Conservation (phyloP, 164 flowering plant species). For the Macadamia integrifolia region DNA sequence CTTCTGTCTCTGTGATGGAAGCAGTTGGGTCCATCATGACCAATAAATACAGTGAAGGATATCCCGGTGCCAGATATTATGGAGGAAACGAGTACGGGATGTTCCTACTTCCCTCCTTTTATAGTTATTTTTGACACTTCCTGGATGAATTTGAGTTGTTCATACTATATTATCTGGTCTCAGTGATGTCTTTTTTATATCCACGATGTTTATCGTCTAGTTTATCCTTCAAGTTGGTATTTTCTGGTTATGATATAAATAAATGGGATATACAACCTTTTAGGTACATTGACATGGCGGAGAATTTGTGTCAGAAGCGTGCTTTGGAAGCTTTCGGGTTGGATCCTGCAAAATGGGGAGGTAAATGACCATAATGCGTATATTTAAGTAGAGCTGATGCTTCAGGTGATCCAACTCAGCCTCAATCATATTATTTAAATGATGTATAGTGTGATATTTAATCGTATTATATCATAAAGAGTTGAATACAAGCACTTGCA, state of each 20-base stretch:
- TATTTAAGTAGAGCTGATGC: neutral
- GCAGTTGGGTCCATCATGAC: constrained; percentile 99
- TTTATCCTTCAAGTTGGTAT: neutral
- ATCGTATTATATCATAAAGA: no score
- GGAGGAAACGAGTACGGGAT: constrained; percentile 94
- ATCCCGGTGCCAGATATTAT: constrained; percentile 99
- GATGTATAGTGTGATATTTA: neutral
- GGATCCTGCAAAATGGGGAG: constrained; percentile 99
- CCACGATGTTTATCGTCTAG: neutral
- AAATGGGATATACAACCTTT: constrained; percentile 4
- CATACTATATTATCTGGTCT: no score
- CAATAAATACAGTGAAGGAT: constrained; percentile 99
- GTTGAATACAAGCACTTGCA: no score
- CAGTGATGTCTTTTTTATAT: neutral
- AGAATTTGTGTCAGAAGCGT: constrained; percentile 92
- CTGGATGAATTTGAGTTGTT: no score
- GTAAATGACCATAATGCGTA: constrained; percentile 23
- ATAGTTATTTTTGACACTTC: neutral
- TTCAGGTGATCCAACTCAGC: neutral
- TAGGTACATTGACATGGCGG: constrained; percentile 99
- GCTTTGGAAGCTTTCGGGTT: constrained; percentile 91
- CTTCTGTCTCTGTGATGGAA: constrained; percentile 96
- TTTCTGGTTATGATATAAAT: constrained; percentile 2
- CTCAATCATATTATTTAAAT: neutral
- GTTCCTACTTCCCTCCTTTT: neutral